Evolutionary conservation across 805 yeast species (phyloP), one percentile per base, ranked within the genome.

Genomic region (Nakazawaea molendinolei): DNA sequence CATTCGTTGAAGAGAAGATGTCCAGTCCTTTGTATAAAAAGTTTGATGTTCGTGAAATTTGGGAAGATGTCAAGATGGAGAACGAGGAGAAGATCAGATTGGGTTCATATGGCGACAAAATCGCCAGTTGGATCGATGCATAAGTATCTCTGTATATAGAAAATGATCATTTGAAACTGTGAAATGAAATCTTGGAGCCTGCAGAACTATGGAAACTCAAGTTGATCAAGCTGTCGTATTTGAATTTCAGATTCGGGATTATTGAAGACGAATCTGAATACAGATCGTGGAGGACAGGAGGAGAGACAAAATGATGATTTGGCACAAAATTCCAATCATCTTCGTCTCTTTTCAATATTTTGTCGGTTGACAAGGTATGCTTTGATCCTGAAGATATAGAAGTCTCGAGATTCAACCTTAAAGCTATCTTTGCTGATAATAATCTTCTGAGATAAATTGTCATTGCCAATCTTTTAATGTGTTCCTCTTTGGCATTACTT

Each of bases 371-470:
- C n/a, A n/a, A n/a, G n/a, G n/a, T n/a, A n/a, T n/a, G n/a, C n/a
- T 16, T 9, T 15, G 32, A 5, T 6, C 23, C 23, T 14, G 22
- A 12, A 31, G 23, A 22, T 20, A 34, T n/a, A 4, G 34, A 35
- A 24, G 20, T 31, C 21, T 44, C 51, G 6, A 53, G 39, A 3
- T 56, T 56, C 7, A 47, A 12, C 23, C 49, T 46, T 7, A 51
- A 34, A 0, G 57, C 53, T 18, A 56, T 42, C 31, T 55, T 49
- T 3, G 61, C 55, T 23, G 55, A 49, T 2, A 57, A 37, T 3
- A 59, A 43, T 33, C 64, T 39, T 16, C 65, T 43, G 5, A 55
- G 32, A 40, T 59, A 59, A 1, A 57, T 45, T 30, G 58, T 59
- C 21, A 56, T 31, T 41, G 55, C 46, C 17, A 56, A 33, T 28